These are phyloP conservation scores for Globisporangium polare DNA, from an alignment of 352 stramenopile species.

Conservation along the genomic window DNA sequence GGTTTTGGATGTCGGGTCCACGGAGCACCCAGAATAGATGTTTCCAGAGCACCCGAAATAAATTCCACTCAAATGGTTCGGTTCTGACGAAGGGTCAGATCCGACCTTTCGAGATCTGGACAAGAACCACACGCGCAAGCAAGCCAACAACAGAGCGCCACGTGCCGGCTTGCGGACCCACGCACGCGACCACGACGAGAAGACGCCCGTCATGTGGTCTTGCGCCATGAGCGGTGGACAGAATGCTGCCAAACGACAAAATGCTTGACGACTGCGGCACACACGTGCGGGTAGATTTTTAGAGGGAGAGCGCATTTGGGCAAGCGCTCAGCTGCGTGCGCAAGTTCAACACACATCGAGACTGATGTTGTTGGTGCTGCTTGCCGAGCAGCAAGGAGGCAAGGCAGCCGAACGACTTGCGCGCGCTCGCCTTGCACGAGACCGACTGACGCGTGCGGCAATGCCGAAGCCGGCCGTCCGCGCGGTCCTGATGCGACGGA, in stretches of 20 bases:
- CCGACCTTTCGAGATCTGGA: not conserved
- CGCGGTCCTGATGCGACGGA: no score
- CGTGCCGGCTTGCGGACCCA: not conserved
- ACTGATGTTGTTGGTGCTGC: no score
- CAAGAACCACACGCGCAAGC: not conserved
- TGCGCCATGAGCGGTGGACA: not conserved
- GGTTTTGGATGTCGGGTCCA: not conserved
- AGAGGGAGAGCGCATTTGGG: no score
- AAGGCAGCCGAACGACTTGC: no score
- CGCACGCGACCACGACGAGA: not conserved
- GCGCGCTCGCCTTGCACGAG: no score
- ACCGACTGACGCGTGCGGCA: no score
- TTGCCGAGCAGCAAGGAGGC: no score
- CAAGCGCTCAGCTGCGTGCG: no score
- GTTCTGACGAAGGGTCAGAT: not conserved
- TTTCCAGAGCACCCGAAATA: not conserved
- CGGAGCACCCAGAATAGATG: not conserved
- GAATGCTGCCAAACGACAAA: not conserved
- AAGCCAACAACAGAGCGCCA: not conserved
- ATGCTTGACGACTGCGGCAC: no score
- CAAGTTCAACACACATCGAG: no score
- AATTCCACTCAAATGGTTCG: not conserved
- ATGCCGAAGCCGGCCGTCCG: no score
- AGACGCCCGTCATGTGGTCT: not conserved
- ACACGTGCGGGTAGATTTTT: no score